A percentile compares a stretch with the other conserved stretches of the same genome.
These are phyloP conservation scores for Syzygium grande DNA, from an alignment of 345 rosid genomes.

Conservation along the genomic window DNA sequence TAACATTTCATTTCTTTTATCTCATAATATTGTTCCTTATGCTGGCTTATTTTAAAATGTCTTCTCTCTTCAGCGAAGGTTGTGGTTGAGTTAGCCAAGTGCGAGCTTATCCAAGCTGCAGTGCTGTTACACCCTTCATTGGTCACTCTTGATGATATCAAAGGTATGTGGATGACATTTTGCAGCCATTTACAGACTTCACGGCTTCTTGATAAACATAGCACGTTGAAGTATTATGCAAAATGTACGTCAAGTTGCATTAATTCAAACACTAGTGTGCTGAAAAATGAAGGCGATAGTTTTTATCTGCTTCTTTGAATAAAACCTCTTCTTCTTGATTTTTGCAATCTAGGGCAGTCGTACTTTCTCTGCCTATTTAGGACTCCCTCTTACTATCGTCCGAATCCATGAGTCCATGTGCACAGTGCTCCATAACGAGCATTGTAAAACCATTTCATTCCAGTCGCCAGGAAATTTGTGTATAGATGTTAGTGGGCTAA, in stretches of 20 bases:
- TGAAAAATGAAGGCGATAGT: background rate
- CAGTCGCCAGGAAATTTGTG: background rate
- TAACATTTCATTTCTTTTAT: background rate
- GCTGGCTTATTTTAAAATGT: background rate
- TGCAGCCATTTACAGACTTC: background rate
- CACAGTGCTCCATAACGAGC: background rate
- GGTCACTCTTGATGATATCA: conserved; percentile 59
- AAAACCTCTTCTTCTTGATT: background rate
- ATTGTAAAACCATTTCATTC: background rate
- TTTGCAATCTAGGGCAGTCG: background rate
- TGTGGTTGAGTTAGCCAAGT: conserved; percentile 57
- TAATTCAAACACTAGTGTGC: background rate
- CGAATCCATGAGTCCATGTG: background rate
- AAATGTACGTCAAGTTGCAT: background rate
- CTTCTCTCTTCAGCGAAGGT: conserved; percentile 49
- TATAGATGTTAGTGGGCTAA: background rate
- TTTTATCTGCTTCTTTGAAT: background rate
- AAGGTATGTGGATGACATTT: conserved; percentile 32
- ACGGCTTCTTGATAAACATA: background rate
- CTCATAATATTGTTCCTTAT: background rate
- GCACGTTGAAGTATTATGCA: background rate
- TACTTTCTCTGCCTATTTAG: background rate
- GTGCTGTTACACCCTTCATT: conserved; percentile 71
- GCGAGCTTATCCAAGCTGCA: conserved; percentile 47
- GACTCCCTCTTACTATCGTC: background rate